Conservation (phyloP, 352 stramenopile genomes). For the Phytopythium oedochilum region DNA sequence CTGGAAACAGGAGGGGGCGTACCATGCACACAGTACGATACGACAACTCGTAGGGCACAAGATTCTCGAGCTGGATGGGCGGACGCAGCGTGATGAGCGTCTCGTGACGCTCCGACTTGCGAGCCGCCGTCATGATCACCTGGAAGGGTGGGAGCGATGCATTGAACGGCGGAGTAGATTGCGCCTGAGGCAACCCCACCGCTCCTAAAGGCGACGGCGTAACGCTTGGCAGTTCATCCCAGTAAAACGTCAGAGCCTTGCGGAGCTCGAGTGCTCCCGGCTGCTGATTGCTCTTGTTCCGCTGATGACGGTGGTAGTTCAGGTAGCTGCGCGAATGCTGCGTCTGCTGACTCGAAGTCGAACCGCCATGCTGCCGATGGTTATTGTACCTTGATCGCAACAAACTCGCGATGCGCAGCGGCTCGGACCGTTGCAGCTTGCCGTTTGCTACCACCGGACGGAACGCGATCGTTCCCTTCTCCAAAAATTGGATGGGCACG, state of each 20-base stretch:
- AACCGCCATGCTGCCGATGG: neutral
- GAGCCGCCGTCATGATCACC: conserved; percentile 60
- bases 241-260: conserved; percentile 74
- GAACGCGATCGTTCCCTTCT: conserved; percentile 65
- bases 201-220: conserved; percentile 1
- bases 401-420: conserved; percentile 55
- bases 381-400: conserved; percentile 22
- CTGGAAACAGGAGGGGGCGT: too few species aligned
- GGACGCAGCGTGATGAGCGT: conserved; percentile 63
- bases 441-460: conserved; percentile 57
- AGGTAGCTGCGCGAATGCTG: conserved; percentile 6
- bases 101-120: conserved; percentile 76
- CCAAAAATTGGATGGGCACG: conserved; percentile 76
- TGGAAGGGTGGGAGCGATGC: conserved; percentile 66
- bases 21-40: conserved; percentile 75
- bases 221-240: conserved; percentile 46
- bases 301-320: conserved; percentile 17
- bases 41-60: conserved; percentile 64
- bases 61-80: conserved; percentile 70
- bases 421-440: conserved; percentile 50
- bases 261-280: conserved; percentile 55
- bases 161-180: conserved; percentile 15
- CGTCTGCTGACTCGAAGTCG: conserved; percentile 1
- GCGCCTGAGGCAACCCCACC: neutral
- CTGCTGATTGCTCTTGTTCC: conserved; percentile 30